Conservation (phyloP, 1,284 basidiomycete species). For the Apiotrichum veenhuisii region DNA sequence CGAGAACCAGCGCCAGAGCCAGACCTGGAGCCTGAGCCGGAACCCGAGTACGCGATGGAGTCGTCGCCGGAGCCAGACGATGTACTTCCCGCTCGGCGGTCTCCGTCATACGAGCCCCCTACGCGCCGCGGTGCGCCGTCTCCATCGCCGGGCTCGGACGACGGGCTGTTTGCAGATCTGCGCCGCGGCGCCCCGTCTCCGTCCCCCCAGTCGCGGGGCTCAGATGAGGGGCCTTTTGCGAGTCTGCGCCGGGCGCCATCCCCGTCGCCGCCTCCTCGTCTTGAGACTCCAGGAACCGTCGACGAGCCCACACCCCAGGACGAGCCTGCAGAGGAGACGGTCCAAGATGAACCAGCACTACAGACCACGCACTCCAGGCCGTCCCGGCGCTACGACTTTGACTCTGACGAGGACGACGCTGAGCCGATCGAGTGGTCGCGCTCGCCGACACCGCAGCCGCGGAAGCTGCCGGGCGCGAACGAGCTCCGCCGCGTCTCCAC, state of each 20-base stretch:
- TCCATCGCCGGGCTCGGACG: not conserved
- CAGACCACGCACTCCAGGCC: not conserved
- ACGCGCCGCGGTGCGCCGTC: constrained; percentile 2
- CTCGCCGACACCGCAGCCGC: constrained; percentile 38
- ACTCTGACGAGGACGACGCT: constrained; percentile 23
- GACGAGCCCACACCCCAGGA: not conserved
- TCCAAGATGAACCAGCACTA: not conserved
- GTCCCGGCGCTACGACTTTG: not conserved
- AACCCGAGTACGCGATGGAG: too few relatives aligned
- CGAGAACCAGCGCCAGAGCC: not conserved
- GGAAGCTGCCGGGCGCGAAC: not conserved
- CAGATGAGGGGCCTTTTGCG: not conserved
- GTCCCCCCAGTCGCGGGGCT: not conserved
- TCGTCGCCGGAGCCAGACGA: not conserved
- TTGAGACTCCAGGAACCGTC: too few relatives aligned
- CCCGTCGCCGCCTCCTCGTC: not conserved
- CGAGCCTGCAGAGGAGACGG: not conserved
- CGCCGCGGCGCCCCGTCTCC: not conserved
- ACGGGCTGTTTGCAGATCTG: not conserved
- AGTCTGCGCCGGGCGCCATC: constrained; percentile 13
- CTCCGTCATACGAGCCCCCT: not conserved
- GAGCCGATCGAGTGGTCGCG: constrained; percentile 44
- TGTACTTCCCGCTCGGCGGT: not conserved
- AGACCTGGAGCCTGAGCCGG: too few relatives aligned
- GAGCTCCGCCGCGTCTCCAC: not conserved